These are phyloP conservation scores for Leccinum rimulosum DNA, from an alignment of 768 basidiomycete genomes.

Conservation along the genomic window DNA sequence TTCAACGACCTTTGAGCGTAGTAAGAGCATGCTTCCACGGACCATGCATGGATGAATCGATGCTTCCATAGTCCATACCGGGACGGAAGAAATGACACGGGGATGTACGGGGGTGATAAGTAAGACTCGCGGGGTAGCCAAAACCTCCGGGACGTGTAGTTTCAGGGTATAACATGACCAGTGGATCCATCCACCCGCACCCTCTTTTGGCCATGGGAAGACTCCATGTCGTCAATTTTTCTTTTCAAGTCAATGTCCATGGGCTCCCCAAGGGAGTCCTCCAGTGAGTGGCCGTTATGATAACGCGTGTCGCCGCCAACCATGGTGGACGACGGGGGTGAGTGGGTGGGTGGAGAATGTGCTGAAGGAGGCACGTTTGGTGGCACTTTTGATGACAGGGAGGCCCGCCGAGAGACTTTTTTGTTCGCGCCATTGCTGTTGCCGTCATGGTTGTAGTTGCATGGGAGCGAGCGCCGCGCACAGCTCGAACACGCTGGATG, in stretches of 20 bases:
- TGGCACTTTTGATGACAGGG: slow-evolving; percentile 45
- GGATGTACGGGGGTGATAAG: slow-evolving; percentile 20
- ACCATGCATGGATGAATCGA: slow-evolving; percentile 24
- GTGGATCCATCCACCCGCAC: slow-evolving; percentile 61
- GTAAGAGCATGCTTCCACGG: slow-evolving; percentile 29
- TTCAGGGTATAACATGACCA: slow-evolving; percentile 55
- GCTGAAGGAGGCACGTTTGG: slow-evolving; percentile 33
- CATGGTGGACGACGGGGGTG: slow-evolving; percentile 41
- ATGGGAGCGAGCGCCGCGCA: slow-evolving; percentile 68
- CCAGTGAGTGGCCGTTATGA: slow-evolving; percentile 35
- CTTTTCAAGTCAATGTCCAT: slow-evolving; percentile 61
- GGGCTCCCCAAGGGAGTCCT: slow-evolving; percentile 41
- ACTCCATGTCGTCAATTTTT: slow-evolving; percentile 52
- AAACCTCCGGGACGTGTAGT: slow-evolving; percentile 24
- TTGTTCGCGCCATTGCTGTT: slow-evolving; percentile 27
- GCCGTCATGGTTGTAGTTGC: slow-evolving; percentile 77
- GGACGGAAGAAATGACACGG: slow-evolving; percentile 23
- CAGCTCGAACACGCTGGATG: slow-evolving; percentile 84
- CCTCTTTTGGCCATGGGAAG: slow-evolving; percentile 60
- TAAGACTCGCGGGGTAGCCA: slow-evolving; percentile 21
- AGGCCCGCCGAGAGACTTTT: slow-evolving; percentile 49
- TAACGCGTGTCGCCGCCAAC: slow-evolving; percentile 35
- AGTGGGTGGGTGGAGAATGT: slow-evolving; percentile 53
- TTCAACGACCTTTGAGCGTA: slow-evolving; percentile 31
- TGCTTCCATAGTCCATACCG: slow-evolving; percentile 30